Base-by-base conservation (phyloP, 345 rosid species). In the Corchorus capsularis region DNA sequence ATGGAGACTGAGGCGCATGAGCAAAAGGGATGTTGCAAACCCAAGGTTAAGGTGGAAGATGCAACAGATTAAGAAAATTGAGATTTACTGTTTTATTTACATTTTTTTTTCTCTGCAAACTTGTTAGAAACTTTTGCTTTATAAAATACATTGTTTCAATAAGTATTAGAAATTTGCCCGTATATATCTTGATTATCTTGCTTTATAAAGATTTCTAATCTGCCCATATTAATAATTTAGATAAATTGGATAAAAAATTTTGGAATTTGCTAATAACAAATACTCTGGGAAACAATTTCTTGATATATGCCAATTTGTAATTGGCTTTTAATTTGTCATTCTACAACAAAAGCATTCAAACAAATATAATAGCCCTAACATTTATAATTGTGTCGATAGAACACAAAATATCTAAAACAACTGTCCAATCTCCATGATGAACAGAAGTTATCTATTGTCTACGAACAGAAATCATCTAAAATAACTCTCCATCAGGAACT, bases 21-120 rank as follows among this genome's bases (percentile, higher is more conserved):
- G 12, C 73, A 68, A 43, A 87, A 81, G 82, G 69, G 84, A 72
- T 92, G 98, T 80, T 89, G 93, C 64, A 88, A 86, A 57, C 52
- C 77, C 32, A 91, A 92, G 86, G 79, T 86, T 68, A 88, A 83
- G 86, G 88, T 88, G 53, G 85, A 69, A 13, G 80, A 73, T 10
- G 82, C 49, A 45, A 49, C 41, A 35, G 63, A 77, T 15, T 39
- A 39, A 60, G 61, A 73, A 41, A 76, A 14, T 12, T 10, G 73
- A 32, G 59, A 69, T 66, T 10, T 13, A 37, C 16, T 4, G 20
- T 19, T 7, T 39, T 39, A 39, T 39, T 39, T 5, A 1, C 52
- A 27, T 8, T 37, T 17, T 10, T 5, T 6, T 20, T n/a, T 20
- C 41, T 61, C 20, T 16, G 9, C 66, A 11, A 34, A 27, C 5